A percentile compares a stretch with the other conserved stretches of the same genome.
phyloP scores from a whole-genome alignment of 164 flowering plant genomes.

The Annona cherimola region DNA sequence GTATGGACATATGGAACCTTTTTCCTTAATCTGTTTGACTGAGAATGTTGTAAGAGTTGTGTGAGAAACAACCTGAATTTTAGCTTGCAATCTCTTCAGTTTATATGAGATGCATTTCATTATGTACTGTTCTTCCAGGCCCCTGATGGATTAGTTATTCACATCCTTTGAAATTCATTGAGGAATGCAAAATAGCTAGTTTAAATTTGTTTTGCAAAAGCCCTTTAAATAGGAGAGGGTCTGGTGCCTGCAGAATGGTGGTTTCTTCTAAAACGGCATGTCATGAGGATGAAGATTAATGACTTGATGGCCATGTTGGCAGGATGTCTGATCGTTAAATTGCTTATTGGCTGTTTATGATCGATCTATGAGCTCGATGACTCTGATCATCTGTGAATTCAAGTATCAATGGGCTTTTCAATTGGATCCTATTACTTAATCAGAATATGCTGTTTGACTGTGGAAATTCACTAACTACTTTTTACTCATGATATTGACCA shows the following conservation, averaged over 20 bases:
- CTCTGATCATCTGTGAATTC: background rate
- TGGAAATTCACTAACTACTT: background rate
- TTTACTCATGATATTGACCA: constrained; percentile 5
- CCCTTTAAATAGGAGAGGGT: too few relatives aligned
- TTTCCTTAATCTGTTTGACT: background rate
- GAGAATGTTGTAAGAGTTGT: background rate
- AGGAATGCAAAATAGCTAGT: background rate
- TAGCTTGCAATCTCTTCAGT: background rate
- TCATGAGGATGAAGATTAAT: too few relatives aligned
- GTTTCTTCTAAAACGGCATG: too few relatives aligned
- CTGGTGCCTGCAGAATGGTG: too few relatives aligned
- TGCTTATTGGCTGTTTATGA: too few relatives aligned
- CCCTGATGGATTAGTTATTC: background rate
- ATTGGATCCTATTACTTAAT: background rate
- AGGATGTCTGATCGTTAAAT: background rate
- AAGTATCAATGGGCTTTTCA: background rate
- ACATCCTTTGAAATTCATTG: background rate
- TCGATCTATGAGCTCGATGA: background rate
- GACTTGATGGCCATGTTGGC: background rate
- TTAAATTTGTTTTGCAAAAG: too few relatives aligned
- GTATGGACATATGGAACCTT: background rate
- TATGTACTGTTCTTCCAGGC: background rate
- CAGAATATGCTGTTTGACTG: background rate
- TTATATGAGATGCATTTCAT: background rate
- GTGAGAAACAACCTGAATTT: background rate